Evolutionary conservation across 106 monocot genomes (phyloP).

Genomic region (Narthecium ossifragum): DNA sequence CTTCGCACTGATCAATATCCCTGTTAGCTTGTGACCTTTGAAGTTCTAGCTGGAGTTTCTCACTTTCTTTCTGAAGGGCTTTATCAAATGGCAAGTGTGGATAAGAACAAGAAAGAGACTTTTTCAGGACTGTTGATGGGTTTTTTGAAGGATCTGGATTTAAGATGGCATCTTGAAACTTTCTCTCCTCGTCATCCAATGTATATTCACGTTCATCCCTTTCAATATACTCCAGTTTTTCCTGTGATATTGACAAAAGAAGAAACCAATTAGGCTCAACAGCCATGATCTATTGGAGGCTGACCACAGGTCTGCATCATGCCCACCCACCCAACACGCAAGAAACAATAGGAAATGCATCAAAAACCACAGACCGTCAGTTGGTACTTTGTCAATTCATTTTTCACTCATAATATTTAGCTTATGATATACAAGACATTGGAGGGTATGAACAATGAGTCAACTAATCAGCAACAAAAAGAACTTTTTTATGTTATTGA

Average conservation of each 20-base stretch:
- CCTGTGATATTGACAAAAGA: constrained; percentile 15
- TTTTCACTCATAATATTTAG: no score
- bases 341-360: no score
- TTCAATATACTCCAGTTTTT: constrained; percentile 63
- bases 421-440: no score
- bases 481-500: no score
- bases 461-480: no score
- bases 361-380: no score
- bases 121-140: constrained; percentile 45
- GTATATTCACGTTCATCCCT: constrained; percentile 61
- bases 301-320: no score
- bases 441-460: no score
- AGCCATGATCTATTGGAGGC: no score
- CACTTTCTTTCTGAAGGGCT: constrained; percentile 67
- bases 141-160: constrained; percentile 37
- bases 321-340: no score
- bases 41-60: constrained; percentile 62
- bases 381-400: no score
- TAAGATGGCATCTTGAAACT: constrained; percentile 57
- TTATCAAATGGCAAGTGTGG: constrained; percentile 57
- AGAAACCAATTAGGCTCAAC: not conserved
- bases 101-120: constrained; percentile 63
- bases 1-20: constrained; percentile 75
- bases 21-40: constrained; percentile 59
- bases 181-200: constrained; percentile 60